Conservation (phyloP, 2,329 filamentous ascomycete species). For the Colletotrichum sp. region DNA sequence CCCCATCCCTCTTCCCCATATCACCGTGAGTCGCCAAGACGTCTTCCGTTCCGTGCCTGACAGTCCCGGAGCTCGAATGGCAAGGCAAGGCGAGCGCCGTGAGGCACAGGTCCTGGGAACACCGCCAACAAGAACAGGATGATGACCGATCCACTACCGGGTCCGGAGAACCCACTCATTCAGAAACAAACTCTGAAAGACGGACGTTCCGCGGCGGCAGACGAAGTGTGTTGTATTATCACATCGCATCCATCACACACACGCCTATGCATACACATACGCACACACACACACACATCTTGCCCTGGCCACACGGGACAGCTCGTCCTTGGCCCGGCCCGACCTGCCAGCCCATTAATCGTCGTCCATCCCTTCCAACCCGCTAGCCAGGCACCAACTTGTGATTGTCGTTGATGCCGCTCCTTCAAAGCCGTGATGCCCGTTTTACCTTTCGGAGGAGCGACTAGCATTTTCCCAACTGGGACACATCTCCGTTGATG, state of each 20-base stretch:
- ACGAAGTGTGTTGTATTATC: background rate
- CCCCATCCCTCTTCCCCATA: background rate
- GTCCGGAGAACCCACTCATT: constrained; percentile 12
- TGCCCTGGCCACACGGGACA: background rate
- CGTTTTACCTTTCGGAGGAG: constrained; percentile 13
- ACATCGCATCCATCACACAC: background rate
- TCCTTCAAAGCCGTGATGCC: background rate
- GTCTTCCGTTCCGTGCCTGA: background rate
- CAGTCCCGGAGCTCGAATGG: background rate
- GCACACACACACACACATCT: background rate
- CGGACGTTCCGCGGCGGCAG: background rate
- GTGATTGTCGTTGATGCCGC: background rate
- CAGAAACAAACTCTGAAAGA: constrained; percentile 19
- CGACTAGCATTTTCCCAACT: constrained; percentile 7
- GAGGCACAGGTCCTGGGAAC: background rate
- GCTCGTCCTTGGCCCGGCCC: background rate
- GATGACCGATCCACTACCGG: background rate
- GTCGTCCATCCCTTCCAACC: background rate
- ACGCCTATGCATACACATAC: background rate
- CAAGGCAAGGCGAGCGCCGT: background rate
- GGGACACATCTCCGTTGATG: constrained; percentile 13
- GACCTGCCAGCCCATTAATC: background rate
- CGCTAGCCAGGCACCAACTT: background rate
- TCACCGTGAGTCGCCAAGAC: background rate
- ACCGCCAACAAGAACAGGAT: background rate